Conservation (phyloP, 2,329 filamentous ascomycete species). For the Colletotrichum endophyticum region DNA sequence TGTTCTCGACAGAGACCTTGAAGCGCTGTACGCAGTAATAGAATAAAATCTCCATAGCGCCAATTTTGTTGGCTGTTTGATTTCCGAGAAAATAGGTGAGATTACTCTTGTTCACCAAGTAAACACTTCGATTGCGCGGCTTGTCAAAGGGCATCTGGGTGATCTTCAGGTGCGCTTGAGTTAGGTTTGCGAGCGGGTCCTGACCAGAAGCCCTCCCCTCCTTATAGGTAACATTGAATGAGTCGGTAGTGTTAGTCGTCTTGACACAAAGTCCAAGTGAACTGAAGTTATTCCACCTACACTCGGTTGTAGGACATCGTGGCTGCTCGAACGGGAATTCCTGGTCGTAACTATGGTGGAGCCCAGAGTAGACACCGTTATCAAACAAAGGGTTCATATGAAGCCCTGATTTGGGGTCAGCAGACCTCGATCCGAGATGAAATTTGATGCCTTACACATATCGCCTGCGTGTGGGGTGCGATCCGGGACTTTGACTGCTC, state of each 20-base stretch:
- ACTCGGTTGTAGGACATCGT: neutral
- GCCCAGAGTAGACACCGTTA: neutral
- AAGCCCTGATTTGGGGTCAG: neutral
- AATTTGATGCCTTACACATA: neutral
- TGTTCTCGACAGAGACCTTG: neutral
- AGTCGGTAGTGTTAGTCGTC: neutral
- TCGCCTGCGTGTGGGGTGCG: too few relatives aligned
- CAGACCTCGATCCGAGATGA: neutral
- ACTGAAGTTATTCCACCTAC: neutral
- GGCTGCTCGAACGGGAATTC: neutral
- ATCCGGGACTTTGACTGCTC: neutral
- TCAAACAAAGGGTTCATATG: neutral
- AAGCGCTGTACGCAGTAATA: conserved; percentile 21
- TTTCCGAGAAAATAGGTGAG: too few relatives aligned
- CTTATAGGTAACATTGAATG: neutral
- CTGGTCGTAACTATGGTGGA: neutral
- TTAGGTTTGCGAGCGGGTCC: neutral
- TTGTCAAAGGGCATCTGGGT: neutral
- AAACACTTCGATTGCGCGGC: neutral
- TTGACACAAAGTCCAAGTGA: conserved; percentile 1
- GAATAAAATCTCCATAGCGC: conserved; percentile 15
- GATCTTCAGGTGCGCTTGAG: neutral
- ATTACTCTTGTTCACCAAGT: neutral
- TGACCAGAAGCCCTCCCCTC: neutral
- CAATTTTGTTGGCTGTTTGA: neutral